Conservation (phyloP, 2,329 filamentous ascomycete species). For the Hypoxylon sp. region DNA sequence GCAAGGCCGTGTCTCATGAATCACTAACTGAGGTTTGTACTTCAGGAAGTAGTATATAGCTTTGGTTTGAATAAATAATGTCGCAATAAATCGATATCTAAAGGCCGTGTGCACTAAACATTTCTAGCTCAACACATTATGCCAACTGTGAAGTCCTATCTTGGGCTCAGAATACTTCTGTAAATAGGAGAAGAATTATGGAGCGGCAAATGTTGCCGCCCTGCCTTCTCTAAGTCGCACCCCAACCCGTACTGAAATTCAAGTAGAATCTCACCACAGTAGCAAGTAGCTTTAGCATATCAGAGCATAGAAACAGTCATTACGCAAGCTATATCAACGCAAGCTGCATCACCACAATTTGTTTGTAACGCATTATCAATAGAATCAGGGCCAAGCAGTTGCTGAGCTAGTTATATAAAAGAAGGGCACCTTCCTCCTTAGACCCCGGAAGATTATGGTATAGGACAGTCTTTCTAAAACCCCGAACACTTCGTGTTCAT, state of each 20-base stretch:
- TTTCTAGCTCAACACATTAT: too few species aligned
- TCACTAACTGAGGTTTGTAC: too few species aligned
- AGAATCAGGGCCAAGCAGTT: not conserved
- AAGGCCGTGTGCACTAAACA: too few species aligned
- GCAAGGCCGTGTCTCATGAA: not conserved
- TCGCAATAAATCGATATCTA: too few species aligned
- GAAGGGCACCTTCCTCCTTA: not conserved
- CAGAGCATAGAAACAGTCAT: not conserved
- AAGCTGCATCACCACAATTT: not conserved
- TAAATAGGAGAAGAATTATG: too few species aligned
- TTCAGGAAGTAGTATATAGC: too few species aligned
- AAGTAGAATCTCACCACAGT: not conserved
- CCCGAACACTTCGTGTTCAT: not conserved
- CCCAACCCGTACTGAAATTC: not conserved
- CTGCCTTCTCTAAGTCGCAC: too few species aligned
- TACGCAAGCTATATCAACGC: not conserved
- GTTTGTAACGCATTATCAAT: not conserved
- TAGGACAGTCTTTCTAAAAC: not conserved
- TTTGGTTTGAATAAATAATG: too few species aligned
- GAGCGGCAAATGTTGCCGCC: too few species aligned
- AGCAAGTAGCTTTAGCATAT: not conserved
- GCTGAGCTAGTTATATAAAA: not conserved
- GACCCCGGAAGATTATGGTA: not conserved
- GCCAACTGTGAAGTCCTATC: too few species aligned
- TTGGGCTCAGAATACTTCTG: too few species aligned